Evolutionary conservation across 495 filamentous ascomycete species (phyloP), one percentile per base, ranked within the genome.

Genomic region (Hyphodiscus hymeniophilus): DNA sequence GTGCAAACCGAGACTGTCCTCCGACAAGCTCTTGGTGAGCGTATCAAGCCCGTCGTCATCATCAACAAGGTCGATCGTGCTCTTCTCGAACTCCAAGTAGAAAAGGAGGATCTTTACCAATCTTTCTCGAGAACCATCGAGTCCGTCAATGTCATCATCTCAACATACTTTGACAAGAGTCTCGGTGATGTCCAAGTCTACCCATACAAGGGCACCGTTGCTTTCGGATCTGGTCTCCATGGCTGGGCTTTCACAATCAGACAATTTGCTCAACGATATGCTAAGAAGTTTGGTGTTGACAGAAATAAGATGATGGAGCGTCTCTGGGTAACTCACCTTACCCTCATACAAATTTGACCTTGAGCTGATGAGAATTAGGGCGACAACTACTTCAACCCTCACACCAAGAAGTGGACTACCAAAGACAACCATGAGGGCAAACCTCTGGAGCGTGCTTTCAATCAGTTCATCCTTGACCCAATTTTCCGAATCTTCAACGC

Each of bases 11-110:
- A 99, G 83, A 99, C 92, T 63, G 92, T 99, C 62, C 81, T 99
- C 53, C 90, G 92, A 66, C 92, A 99, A 78, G 92, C 92, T 69
- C 89, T 99, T 63, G 86, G 87, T 76, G 92, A 99, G 82, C 94
- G 92, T 77, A 99, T 99, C 75, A 99, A 96, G 82, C 92, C 92
- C 58, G 94, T 99, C 64, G 78, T 90, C 63, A 85, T 94, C 71
- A 94, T 99, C 79, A 99, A 99, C 86, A 99, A 99, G 81, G 92
- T 99, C 66, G 92, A 99, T 69, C 92, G 92, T 77, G 88, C 92
- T 65, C 84, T 99, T 64, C 86, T 97, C 63, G 92, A 99, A 74
- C 81, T 99, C 51, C 92, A 99, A 73, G 80, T 95, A 63, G 81
- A 81, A 67, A 95, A 97, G 83, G 92, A 99, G 74, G 94, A 99